phyloP scores from a whole-genome alignment of 495 filamentous ascomycete genomes.

The Lepidopterella palustris region DNA sequence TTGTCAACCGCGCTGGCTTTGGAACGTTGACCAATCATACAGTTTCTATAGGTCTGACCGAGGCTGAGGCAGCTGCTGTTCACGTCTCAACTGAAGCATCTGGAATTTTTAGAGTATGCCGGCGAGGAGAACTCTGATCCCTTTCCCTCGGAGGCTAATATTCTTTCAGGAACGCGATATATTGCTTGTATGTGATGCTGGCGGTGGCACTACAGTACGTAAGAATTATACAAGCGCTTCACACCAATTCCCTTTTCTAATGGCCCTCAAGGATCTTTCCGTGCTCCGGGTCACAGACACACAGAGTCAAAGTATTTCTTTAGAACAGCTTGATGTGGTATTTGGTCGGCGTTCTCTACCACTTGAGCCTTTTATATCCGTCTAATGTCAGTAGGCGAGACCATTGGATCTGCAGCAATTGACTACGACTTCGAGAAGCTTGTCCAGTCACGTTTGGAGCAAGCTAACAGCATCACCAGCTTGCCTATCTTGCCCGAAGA shows the following conservation, averaged over 20 bases:
- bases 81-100: conserved; percentile 43
- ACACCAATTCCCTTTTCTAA: background rate
- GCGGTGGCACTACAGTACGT: conserved; percentile 46
- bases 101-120: conserved; percentile 22
- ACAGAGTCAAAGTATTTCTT: conserved; percentile 26
- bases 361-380: background rate
- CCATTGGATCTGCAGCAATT: conserved; percentile 31
- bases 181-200: conserved; percentile 50
- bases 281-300: conserved; percentile 29
- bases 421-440: conserved; percentile 32
- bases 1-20: conserved; percentile 49
- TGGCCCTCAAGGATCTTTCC: conserved; percentile 20
- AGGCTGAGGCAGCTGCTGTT: conserved; percentile 63
- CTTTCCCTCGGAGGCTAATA: too few species aligned
- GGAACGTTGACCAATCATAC: conserved; percentile 41
- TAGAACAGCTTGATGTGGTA: conserved; percentile 42
- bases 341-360: too few species aligned
- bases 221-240: background rate
- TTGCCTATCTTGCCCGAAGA: conserved; percentile 24
- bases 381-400: conserved; percentile 14
- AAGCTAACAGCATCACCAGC: conserved; percentile 12
- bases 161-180: conserved; percentile 39
- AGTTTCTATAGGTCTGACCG: conserved; percentile 56
- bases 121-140: background rate
- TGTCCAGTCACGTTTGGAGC: conserved; percentile 15